Evolutionary conservation across 2,329 filamentous ascomycete species (phyloP).

Genomic region (Xylariaceae sp.): DNA sequence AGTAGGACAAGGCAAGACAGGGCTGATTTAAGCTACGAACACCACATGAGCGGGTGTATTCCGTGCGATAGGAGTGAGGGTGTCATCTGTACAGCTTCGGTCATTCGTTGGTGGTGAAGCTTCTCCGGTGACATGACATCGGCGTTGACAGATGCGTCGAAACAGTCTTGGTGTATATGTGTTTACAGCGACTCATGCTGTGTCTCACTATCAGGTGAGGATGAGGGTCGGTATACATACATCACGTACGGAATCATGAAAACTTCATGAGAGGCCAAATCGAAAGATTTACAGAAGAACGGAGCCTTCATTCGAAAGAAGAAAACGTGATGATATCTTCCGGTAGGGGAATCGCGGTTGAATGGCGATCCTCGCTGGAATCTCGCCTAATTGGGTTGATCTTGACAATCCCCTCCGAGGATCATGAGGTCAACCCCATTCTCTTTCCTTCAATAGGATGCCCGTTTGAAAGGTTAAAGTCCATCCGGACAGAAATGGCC

Average conservation of each 20-base stretch:
- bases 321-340: constrained; percentile 1
- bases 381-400: constrained; percentile 17
- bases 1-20: neutral
- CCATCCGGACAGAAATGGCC: constrained; percentile 4
- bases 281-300: neutral
- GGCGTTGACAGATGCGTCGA: too few relatives aligned
- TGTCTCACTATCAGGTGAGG: too few relatives aligned
- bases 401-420: constrained; percentile 1
- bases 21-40: neutral
- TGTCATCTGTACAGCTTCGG: too few relatives aligned
- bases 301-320: neutral
- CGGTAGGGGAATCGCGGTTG: constrained; percentile 1
- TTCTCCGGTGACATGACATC: too few relatives aligned
- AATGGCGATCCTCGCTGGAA: neutral
- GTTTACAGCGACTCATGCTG: neutral
- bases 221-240: too few relatives aligned
- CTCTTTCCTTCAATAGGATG: constrained; percentile 1
- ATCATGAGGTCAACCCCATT: neutral
- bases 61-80: too few relatives aligned
- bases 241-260: neutral
- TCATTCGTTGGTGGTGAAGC: too few relatives aligned
- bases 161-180: neutral
- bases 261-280: neutral
- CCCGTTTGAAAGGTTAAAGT: neutral
- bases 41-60: neutral